Evolutionary conservation across 1,284 basidiomycete genomes (phyloP).

Genomic region (Puccinia horiana): DNA sequence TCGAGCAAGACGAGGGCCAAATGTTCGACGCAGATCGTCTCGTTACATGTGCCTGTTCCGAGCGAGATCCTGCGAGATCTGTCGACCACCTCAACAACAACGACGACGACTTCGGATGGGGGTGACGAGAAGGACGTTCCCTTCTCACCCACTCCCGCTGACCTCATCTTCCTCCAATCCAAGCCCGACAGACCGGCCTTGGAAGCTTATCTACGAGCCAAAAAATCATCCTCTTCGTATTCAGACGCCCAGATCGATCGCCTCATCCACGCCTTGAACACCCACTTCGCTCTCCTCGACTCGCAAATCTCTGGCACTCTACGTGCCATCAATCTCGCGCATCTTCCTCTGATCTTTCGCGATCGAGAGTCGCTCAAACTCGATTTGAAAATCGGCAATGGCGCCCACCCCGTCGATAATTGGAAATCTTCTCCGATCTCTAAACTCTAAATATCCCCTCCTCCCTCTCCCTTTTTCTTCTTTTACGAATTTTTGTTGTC

Average conservation of each 20-base stretch:
- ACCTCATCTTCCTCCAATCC: neutral
- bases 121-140: neutral
- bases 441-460: neutral
- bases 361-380: neutral
- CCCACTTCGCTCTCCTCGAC: neutral
- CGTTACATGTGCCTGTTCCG: slow-evolving; percentile 47
- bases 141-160: neutral
- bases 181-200: neutral
- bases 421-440: neutral
- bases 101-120: neutral
- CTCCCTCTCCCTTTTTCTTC: too few relatives aligned
- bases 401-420: neutral
- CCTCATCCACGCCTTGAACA: neutral
- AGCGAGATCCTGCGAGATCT: neutral
- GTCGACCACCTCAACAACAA: too few relatives aligned
- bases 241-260: neutral
- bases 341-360: neutral
- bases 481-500: too few relatives aligned
- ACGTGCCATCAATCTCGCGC: neutral
- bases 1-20: slow-evolving; percentile 53
- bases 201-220: neutral
- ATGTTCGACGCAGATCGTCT: slow-evolving; percentile 55
- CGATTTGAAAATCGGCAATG: neutral
- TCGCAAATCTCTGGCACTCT: neutral
- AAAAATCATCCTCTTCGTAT: neutral